Evolutionary conservation across 768 basidiomycete species (phyloP).

Genomic region (Boletus insuetus): DNA sequence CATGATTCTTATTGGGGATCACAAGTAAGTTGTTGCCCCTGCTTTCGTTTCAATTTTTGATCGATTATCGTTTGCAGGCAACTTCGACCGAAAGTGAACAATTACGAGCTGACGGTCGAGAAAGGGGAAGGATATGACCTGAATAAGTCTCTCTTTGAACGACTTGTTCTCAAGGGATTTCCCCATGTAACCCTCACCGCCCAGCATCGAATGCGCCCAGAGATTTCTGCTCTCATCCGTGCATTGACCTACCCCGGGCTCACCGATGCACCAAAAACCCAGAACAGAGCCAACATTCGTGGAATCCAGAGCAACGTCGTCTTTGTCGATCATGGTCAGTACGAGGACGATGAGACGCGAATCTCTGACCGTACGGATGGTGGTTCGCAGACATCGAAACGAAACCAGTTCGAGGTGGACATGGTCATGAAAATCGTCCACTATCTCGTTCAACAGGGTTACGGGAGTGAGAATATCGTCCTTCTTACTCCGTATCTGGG

Average conservation of each 20-base stretch:
- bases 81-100: constrained; percentile 69
- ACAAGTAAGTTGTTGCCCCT: constrained; percentile 49
- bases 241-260: constrained; percentile 65
- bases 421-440: constrained; percentile 67
- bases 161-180: constrained; percentile 58
- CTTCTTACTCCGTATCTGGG: constrained; percentile 70
- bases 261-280: constrained; percentile 49
- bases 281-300: constrained; percentile 47
- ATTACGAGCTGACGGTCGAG: constrained; percentile 63
- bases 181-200: constrained; percentile 54
- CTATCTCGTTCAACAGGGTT: constrained; percentile 68
- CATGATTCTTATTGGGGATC: constrained; percentile 68
- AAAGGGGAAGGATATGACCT: constrained; percentile 66
- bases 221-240: constrained; percentile 63
- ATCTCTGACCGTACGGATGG: constrained; percentile 46
- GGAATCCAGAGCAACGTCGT: constrained; percentile 58
- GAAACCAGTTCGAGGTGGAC: constrained; percentile 54
- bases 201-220: constrained; percentile 76
- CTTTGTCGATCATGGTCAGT: constrained; percentile 55
- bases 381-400: constrained; percentile 53
- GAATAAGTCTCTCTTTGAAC: constrained; percentile 67
- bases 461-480: constrained; percentile 57
- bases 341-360: constrained; percentile 47
- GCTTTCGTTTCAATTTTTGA: background rate
- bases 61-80: constrained; percentile 41